Evolutionary conservation across 2,329 filamentous ascomycete species (phyloP).

Genomic region (Arthrobotrys sphaeroides): DNA sequence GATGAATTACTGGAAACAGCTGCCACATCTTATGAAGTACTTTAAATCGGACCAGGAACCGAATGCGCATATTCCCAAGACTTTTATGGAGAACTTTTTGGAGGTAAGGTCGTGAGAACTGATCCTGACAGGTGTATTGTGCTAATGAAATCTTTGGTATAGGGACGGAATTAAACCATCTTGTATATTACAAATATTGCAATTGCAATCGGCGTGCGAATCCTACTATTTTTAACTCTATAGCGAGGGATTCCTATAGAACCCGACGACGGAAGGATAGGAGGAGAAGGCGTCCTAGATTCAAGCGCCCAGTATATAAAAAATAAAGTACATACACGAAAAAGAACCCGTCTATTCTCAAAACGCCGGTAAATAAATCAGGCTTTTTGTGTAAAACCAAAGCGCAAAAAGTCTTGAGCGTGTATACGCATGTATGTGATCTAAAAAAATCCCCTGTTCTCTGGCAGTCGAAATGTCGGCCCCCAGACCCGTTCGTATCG

Average conservation of each 20-base stretch:
- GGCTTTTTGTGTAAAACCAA: too few relatives aligned
- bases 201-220: not conserved
- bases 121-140: not conserved
- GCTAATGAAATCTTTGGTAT: not conserved
- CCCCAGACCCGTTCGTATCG: too few relatives aligned
- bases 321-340: conserved; percentile 33
- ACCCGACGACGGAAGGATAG: not conserved
- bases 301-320: conserved; percentile 23
- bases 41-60: conserved; percentile 88
- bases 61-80: conserved; percentile 78
- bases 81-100: conserved; percentile 93
- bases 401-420: too few relatives aligned
- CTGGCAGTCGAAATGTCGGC: too few relatives aligned
- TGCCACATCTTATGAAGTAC: conserved; percentile 94
- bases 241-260: not conserved
- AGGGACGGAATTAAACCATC: conserved; percentile 57
- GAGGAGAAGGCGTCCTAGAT: too few relatives aligned
- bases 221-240: not conserved
- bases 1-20: conserved; percentile 99
- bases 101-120: conserved; percentile 73
- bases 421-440: not conserved
- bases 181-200: conserved; percentile 13
- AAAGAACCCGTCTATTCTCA: not conserved
- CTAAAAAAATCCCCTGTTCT: too few relatives aligned
- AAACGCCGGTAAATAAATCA: conserved; percentile 16